Evolutionary conservation across 768 basidiomycete genomes (phyloP).

Genomic region (Tricholoma sp.): DNA sequence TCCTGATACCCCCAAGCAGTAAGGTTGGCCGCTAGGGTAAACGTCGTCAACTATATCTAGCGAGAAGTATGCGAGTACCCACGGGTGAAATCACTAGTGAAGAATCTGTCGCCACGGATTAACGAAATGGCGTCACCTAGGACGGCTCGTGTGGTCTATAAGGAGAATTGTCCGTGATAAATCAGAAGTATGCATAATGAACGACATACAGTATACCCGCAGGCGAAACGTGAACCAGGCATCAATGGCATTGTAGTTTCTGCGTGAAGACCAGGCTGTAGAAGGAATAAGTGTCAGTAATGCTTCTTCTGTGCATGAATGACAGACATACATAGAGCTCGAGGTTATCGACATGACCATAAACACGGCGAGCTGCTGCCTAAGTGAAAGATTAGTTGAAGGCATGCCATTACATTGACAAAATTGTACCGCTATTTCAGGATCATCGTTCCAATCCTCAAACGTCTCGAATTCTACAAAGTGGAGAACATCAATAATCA

Average conservation of each 20-base stretch:
- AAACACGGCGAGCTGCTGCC: constrained; percentile 25
- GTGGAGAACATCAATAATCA: background rate
- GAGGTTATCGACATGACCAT: constrained; percentile 29
- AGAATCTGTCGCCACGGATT: constrained; percentile 48
- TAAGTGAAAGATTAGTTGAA: background rate
- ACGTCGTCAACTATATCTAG: background rate
- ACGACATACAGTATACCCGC: constrained; percentile 22
- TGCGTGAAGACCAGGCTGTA: constrained; percentile 25
- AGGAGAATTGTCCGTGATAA: background rate
- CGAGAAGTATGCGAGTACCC: constrained; percentile 3
- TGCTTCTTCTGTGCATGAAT: background rate
- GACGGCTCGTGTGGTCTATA: constrained; percentile 40
- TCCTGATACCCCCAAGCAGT: constrained; percentile 52
- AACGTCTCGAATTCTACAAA: constrained; percentile 37
- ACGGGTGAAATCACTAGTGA: constrained; percentile 48
- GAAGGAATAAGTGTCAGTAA: background rate
- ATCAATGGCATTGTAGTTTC: constrained; percentile 29
- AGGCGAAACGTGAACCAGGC: constrained; percentile 22
- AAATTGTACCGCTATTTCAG: constrained; percentile 35
- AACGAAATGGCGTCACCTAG: constrained; percentile 49
- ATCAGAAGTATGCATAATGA: background rate
- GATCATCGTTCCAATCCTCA: constrained; percentile 51
- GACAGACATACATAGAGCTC: constrained; percentile 25
- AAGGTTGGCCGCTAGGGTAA: constrained; percentile 32
- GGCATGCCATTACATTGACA: background rate